Base-by-base conservation (phyloP, 192 early-diverging fungal species). In the Spizellomyces punctatus region DNA sequence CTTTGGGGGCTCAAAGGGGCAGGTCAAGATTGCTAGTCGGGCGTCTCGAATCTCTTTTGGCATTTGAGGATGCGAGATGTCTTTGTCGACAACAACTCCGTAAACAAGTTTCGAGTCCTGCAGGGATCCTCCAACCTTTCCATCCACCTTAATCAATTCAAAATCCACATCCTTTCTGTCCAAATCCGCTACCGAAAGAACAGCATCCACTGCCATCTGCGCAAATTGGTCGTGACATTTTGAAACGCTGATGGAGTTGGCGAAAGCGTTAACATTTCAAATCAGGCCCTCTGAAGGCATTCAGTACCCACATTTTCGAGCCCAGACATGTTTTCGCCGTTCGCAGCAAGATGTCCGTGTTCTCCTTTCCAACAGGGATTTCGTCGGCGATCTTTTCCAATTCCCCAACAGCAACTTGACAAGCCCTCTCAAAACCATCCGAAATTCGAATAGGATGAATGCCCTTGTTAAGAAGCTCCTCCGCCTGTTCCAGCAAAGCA, bases 51-150 rank as follows among this genome's bases (percentile, higher is more conserved):
- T 87, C 78, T 96, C 95, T 72, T 95, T 95, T 45, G 94, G 94
- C 98, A 99, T 99, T 85, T 99, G 98, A 46, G 96, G 96, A 79
- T 99, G 98, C 44, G 96, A 97, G 83, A 99, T 94, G 80, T 99
- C 98, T 88, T 99, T 99, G 84, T 99, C 98, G 41, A 99, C 89
- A n/a, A 99, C 91, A 72, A 99, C 96, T 74, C 98, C 98, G 74
- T 91, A 89, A 9, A 99, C 96, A 46, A 99, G 83, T 68, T 90
- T 79, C 60, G 96, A 95, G 75, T 99, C 96, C 43, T 86, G 87
- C 68, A 99, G 80, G 58, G 96, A 97, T 22, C 96, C 98, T 70
- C 98, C 98, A 57, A 98, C 90, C 78, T 98, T 97, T 73, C 98
- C 96, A 76, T 99, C 98, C 54, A 99, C 87, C 86, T 99, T 99